Base-by-base conservation (phyloP, 1,284 basidiomycete species). In the Puccinia coronata region DNA sequence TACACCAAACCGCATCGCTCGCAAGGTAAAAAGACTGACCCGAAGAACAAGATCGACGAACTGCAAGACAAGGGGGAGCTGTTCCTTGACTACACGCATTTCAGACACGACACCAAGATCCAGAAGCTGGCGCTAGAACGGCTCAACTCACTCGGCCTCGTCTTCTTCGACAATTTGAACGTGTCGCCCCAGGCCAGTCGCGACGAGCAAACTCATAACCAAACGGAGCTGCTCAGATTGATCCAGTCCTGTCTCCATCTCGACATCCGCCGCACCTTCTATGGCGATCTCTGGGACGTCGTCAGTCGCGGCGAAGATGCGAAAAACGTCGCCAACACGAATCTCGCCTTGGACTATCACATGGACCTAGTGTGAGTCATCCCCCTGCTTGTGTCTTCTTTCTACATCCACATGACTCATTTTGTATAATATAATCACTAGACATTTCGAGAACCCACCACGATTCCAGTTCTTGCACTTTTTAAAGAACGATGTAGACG, bases 311-410 rank as follows among this genome's bases (percentile, higher is more conserved):
- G 85, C 2, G 87, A 87, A 67, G 88, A 92, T 81, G 93, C 92
- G 83, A 90, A 90, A 83, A 99, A 99, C 86, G 94, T 99, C 82
- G 96, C 96, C 1, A 98, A 98, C 86, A 99, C 96, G 8, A 92
- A 95, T 86, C 88, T 97, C 25, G 90, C 94, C 84, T 88, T 99
- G 1, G 95, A 92, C 0, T 86, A 96, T 28, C 96, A 98, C 85
- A 95, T 95, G 92, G 96, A 98, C 87, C 87, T 97, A 0, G 86
- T 93, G 93, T 96, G 84, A 83, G n/a, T n/a, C n/a, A n/a, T n/a
- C n/a, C n/a, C n/a, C n/a, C n/a, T n/a, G n/a, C n/a, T n/a, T n/a
- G n/a, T n/a, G n/a, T n/a, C n/a, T n/a, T n/a, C n/a, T n/a, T n/a
- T n/a, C n/a, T n/a, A n/a, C n/a, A n/a, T n/a, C n/a, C n/a, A n/a